Evolutionary conservation across 164 flowering plant species (phyloP).

Genomic region (Magnolia officinalis): DNA sequence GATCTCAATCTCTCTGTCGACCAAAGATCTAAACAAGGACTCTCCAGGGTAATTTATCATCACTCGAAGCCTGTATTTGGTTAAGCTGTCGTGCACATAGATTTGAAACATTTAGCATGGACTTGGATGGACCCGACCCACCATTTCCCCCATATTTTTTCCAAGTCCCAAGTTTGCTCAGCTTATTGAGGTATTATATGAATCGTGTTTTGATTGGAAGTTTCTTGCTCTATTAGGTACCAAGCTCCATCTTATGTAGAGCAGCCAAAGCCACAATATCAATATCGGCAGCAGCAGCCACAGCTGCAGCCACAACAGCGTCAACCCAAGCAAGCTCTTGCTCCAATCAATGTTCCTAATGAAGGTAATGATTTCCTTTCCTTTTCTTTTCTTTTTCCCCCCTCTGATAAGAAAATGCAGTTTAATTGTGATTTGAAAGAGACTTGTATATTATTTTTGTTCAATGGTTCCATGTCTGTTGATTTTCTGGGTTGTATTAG

Average conservation of each 20-base stretch:
- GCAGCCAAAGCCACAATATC: slow-evolving; percentile 38
- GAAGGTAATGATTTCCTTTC: slow-evolving; percentile 38
- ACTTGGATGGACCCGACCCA: not conserved
- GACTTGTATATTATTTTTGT: not conserved
- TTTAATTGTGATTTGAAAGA: not conserved
- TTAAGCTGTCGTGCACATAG: not conserved
- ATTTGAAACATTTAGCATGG: not conserved
- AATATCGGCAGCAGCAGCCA: slow-evolving; percentile 26
- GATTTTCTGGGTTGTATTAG: slow-evolving; percentile 23
- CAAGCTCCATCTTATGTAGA: slow-evolving; percentile 59
- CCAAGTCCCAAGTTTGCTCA: not conserved
- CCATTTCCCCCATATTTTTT: not conserved
- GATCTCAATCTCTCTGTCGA: slow-evolving; percentile 78
- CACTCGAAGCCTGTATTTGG: not conserved
- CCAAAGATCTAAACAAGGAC: slow-evolving; percentile 54
- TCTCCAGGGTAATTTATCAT: slow-evolving; percentile 67
- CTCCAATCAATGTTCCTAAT: slow-evolving; percentile 34
- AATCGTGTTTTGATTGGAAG: not conserved
- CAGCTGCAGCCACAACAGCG: slow-evolving; percentile 21
- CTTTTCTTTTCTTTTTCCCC: too few relatives aligned
- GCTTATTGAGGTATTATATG: too few relatives aligned
- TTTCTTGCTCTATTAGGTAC: slow-evolving; percentile 39
- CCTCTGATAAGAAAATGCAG: not conserved
- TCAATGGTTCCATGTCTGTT: not conserved
- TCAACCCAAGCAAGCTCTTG: slow-evolving; percentile 50